Conservation (phyloP, 345 rosid genomes). For the Melastoma malabathricum region DNA sequence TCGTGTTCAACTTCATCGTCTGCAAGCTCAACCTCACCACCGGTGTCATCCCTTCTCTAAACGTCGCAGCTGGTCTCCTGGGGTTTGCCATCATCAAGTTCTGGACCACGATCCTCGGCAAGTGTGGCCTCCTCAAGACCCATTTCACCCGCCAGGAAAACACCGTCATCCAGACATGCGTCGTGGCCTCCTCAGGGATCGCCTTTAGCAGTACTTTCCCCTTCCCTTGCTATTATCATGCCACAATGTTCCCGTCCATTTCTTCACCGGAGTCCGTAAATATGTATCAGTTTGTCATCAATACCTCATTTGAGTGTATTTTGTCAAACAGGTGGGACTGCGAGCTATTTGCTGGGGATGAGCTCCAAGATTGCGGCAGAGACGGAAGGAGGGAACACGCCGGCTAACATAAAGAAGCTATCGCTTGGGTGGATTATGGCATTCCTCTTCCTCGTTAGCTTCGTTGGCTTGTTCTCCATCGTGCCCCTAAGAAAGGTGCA, state of each 20-base stretch:
- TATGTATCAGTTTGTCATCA: neutral
- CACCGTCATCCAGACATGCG: too few relatives aligned
- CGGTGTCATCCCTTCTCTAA: constrained; percentile 53
- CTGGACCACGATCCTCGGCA: constrained; percentile 27
- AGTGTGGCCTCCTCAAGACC: constrained; percentile 42
- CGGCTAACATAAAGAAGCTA: constrained; percentile 41
- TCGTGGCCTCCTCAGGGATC: constrained; percentile 87
- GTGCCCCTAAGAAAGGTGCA: constrained; percentile 64
- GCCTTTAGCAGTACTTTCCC: constrained; percentile 94
- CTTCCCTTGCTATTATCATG: neutral
- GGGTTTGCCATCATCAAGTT: constrained; percentile 39
- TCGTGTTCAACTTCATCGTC: constrained; percentile 53
- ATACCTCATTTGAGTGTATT: neutral
- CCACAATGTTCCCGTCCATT: neutral
- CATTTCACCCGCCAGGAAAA: constrained; percentile 84
- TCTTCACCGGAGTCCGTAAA: neutral
- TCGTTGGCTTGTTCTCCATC: constrained; percentile 77
- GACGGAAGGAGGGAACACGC: constrained; percentile 40
- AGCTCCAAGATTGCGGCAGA: constrained; percentile 40
- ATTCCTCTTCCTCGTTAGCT: constrained; percentile 72
- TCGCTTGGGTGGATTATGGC: constrained; percentile 64
- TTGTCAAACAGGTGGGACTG: constrained; percentile 54
- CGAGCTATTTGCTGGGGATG: constrained; percentile 72
- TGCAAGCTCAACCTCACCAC: constrained; percentile 64
- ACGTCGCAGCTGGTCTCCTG: constrained; percentile 51